A percentile compares a stretch with the other conserved stretches of the same genome.
phyloP scores from a whole-genome alignment of 495 filamentous ascomycete genomes.

The Baudoinia panamericana region DNA sequence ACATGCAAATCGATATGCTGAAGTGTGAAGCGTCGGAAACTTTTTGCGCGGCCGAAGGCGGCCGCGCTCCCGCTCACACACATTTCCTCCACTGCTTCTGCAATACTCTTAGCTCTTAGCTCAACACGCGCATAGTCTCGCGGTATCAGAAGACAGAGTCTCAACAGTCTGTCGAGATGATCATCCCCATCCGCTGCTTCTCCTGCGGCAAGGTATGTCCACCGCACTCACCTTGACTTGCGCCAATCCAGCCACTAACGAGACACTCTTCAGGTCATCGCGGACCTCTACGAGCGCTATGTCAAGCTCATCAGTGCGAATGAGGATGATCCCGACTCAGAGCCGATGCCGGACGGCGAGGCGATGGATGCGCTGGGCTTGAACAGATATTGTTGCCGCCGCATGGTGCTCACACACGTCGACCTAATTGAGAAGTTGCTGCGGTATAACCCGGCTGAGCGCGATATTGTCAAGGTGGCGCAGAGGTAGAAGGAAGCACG shows the following conservation, averaged over 20 bases:
- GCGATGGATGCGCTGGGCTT: conserved; percentile 89
- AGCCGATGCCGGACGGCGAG: conserved; percentile 44
- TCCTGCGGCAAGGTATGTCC: conserved; percentile 83
- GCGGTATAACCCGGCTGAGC: conserved; percentile 44
- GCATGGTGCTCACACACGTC: conserved; percentile 99
- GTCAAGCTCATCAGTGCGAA: conserved; percentile 64
- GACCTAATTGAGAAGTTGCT: conserved; percentile 97
- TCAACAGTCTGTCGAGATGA: conserved; percentile 52
- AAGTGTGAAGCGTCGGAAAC: neutral
- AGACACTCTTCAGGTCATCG: conserved; percentile 79
- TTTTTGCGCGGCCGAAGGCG: neutral
- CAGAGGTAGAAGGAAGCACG: too few relatives aligned
- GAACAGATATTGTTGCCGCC: conserved; percentile 91
- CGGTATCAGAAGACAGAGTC: too few relatives aligned
- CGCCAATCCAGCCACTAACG: conserved; percentile 14
- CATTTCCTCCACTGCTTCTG: too few relatives aligned
- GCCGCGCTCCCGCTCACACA: too few relatives aligned
- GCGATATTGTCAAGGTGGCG: conserved; percentile 16
- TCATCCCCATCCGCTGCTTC: conserved; percentile 96
- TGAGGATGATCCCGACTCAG: conserved; percentile 6
- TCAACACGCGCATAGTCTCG: too few relatives aligned
- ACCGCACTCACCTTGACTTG: neutral
- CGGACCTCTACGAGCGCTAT: conserved; percentile 93
- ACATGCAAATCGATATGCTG: neutral
- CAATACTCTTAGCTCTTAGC: too few relatives aligned